phyloP scores from a whole-genome alignment of 371 early-diverging fungal genomes.

The Mucor sp. region DNA sequence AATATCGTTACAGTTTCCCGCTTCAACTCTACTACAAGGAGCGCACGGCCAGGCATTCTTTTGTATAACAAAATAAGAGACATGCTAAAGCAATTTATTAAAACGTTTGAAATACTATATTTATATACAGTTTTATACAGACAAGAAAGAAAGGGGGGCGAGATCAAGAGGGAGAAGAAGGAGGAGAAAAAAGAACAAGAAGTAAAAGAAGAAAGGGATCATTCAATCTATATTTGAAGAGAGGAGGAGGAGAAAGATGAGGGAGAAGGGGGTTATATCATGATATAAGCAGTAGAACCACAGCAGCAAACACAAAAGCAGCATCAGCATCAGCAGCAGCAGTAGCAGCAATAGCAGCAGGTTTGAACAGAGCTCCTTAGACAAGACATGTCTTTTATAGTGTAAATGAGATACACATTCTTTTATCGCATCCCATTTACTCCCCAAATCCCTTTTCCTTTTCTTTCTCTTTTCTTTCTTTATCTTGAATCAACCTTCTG shows the following conservation, averaged over 20 bases:
- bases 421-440: neutral
- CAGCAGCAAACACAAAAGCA: neutral
- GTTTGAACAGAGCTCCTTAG: neutral
- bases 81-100: neutral
- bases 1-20: neutral
- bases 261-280: neutral
- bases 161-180: neutral
- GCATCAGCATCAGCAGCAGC: too few species aligned
- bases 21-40: neutral
- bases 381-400: neutral
- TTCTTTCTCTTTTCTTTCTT: constrained; percentile 8
- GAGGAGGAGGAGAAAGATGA: neutral
- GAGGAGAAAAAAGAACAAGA: too few species aligned
- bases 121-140: neutral
- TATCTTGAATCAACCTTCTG: neutral
- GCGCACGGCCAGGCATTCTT: constrained; percentile 8
- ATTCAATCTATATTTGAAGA: neutral
- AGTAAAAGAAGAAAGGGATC: neutral
- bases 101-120: too few species aligned
- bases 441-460: neutral
- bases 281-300: too few species aligned
- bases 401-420: neutral
- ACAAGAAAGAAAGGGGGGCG: neutral
- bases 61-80: neutral
- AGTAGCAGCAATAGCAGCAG: neutral